These are phyloP conservation scores for Nemania abortiva DNA, from an alignment of 2,329 filamentous ascomycete species.

Conservation along the genomic window DNA sequence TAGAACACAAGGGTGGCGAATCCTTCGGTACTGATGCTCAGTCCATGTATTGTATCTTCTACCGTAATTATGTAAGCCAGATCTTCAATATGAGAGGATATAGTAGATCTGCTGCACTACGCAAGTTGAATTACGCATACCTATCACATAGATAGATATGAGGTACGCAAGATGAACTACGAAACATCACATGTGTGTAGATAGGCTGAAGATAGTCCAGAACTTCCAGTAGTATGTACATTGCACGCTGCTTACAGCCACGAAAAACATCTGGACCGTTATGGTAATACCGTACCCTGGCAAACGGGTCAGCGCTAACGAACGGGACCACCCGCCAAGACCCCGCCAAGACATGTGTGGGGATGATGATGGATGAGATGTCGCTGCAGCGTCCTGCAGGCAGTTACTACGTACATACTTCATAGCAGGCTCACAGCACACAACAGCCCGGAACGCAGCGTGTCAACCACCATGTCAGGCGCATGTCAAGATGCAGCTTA, in stretches of 20 bases:
- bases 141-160: too few species aligned
- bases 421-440: too few species aligned
- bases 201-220: too few species aligned
- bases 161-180: too few species aligned
- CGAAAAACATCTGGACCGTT: not conserved
- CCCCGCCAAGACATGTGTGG: not conserved
- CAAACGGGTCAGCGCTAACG: not conserved
- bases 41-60: too few species aligned
- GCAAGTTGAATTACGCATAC: not conserved
- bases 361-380: not conserved
- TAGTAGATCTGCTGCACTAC: not conserved
- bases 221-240: too few species aligned
- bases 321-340: not conserved
- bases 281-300: too few species aligned
- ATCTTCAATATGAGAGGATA: not conserved
- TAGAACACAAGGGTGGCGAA: not conserved
- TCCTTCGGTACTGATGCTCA: not conserved
- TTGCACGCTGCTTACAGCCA: not conserved
- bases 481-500: constrained; percentile 24
- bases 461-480: constrained; percentile 8
- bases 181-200: too few species aligned
- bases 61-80: too few species aligned
- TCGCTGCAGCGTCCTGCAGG: constrained; percentile 4
- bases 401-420: constrained; percentile 15
- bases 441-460: not conserved